Evolutionary conservation across 495 filamentous ascomycete genomes (phyloP), one percentile per base, ranked within the genome.

Genomic region (Astrocystis sublimbata): DNA sequence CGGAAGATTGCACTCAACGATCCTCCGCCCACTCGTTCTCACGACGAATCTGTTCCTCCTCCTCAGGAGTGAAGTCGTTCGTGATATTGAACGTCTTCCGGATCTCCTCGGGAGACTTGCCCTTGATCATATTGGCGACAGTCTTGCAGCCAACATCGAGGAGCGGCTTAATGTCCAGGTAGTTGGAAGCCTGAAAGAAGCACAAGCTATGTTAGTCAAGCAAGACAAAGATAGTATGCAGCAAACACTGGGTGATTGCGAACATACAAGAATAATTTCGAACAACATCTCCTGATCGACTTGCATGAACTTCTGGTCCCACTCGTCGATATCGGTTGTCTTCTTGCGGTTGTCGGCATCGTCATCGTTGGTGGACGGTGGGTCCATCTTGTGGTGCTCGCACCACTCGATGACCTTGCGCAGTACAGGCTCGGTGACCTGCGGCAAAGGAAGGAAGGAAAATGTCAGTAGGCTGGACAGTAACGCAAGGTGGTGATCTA

Each of bases 281-380:
- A 98, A 98, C 1, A 98, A 85, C 94, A 98, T 97, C 78, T 98
- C 94, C 72, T 98, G 94, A 72, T 98, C 94, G 8, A 98, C 94
- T 77, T 98, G 94, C 94, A 98, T 98, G 75, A 97, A 98, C 75
- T 98, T 98, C 76, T 97, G 94, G 68, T 98, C 94, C 94, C 94
- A 98, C 78, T 98, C 94, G 41, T 97, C 94, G 68, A 98, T 98
- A 54, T 98, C 94, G 21, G 94, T 97, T 0, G 92, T 96, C 86
- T 97, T 96, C 83, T 97, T 97, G 64, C 96, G 91, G 38, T 84
- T 89, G 71, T 98, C 94, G 65, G 92, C 89, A 62, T 98, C 93
- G 55, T 98, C 94, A 53, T 93, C 91, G 55, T 85, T 80, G 41
- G 86, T 75, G 41, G 85, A 81, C 17, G 86, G 83, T 45, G 94